These are phyloP conservation scores for Boletus eberwhitei DNA, from an alignment of 768 basidiomycete species.

Conservation along the genomic window DNA sequence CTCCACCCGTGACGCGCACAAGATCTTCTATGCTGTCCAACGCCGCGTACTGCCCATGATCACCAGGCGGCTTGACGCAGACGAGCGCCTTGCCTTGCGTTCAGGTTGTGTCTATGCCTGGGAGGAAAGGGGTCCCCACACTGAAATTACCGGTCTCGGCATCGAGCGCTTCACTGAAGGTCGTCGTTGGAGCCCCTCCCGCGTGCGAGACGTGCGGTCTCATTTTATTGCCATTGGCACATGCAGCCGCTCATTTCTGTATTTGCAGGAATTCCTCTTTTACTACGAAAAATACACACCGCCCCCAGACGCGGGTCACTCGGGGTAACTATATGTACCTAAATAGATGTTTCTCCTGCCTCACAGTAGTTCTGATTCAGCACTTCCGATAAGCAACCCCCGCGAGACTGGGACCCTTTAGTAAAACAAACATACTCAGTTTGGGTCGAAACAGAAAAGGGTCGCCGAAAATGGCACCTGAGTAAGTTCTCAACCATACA, in stretches of 20 bases:
- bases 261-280: constrained; percentile 71
- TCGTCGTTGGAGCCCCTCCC: constrained; percentile 76
- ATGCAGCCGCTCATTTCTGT: constrained; percentile 12
- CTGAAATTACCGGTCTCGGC: constrained; percentile 72
- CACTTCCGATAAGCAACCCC: constrained; percentile 47
- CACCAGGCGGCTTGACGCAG: constrained; percentile 71
- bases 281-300: constrained; percentile 74
- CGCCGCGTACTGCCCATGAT: constrained; percentile 66
- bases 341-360: neutral
- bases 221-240: neutral
- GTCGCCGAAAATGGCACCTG: constrained; percentile 77
- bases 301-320: constrained; percentile 42
- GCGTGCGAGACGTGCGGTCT: constrained; percentile 70
- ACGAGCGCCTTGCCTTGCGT: constrained; percentile 59
- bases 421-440: constrained; percentile 87
- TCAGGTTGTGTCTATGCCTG: constrained; percentile 50
- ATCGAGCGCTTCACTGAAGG: constrained; percentile 88
- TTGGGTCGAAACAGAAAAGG: constrained; percentile 62
- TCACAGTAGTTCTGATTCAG: constrained; percentile 23
- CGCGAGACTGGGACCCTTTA: constrained; percentile 62
- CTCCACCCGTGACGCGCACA: constrained; percentile 74
- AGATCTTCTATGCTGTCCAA: constrained; percentile 72
- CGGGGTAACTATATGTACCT: constrained; percentile 33
- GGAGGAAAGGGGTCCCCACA: constrained; percentile 74
- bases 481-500: constrained; percentile 44